These are phyloP conservation scores for Dactylis glomerata DNA, from an alignment of 176 grass and related monocot genomes.

Conservation along the genomic window DNA sequence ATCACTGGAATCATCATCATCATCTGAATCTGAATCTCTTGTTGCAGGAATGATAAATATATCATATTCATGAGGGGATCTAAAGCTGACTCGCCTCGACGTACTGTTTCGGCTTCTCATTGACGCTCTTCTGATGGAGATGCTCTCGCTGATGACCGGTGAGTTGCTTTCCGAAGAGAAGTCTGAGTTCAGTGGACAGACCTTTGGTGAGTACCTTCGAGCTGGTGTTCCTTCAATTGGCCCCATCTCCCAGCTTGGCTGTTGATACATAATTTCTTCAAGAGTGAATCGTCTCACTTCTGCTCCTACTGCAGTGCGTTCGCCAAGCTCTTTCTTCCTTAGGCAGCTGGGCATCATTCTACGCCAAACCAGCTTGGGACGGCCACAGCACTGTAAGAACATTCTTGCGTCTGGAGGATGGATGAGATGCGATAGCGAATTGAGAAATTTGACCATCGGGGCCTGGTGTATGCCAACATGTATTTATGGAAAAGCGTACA, in stretches of 20 bases:
- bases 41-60: slow-evolving; percentile 40
- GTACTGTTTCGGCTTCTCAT: not conserved
- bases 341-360: slow-evolving; percentile 30
- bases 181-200: slow-evolving; percentile 23
- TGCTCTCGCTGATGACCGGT: not conserved
- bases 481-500: slow-evolving; percentile 3
- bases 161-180: slow-evolving; percentile 4
- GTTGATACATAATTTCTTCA: slow-evolving; percentile 32
- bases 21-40: not conserved
- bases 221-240: not conserved
- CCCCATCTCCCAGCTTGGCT: slow-evolving; percentile 16
- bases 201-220: slow-evolving; percentile 31
- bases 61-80: slow-evolving; percentile 39
- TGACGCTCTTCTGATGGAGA: slow-evolving; percentile 18
- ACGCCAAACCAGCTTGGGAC: slow-evolving; percentile 11
- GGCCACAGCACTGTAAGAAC: slow-evolving; percentile 2
- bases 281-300: slow-evolving; percentile 22
- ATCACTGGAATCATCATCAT: not conserved
- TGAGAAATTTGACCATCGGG: not conserved
- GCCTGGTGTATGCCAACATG: not conserved
- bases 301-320: not conserved
- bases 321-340: not conserved
- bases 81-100: slow-evolving; percentile 23
- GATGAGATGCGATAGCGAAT: not conserved
- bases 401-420: not conserved